These are phyloP conservation scores for Rhodotorula sp. DNA, from an alignment of 1,284 basidiomycete species.

Conservation along the genomic window DNA sequence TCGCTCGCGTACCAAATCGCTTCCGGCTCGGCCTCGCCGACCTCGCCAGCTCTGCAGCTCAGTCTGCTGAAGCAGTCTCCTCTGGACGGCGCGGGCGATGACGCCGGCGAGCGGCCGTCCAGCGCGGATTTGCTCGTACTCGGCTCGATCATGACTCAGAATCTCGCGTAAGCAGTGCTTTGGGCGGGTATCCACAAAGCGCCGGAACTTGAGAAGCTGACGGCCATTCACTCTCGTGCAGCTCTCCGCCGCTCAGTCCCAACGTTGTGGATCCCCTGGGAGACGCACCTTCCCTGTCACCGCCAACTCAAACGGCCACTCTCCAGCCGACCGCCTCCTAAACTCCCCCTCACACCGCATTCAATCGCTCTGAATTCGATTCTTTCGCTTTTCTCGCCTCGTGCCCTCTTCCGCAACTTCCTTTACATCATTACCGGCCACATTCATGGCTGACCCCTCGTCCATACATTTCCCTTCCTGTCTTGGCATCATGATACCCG, in stretches of 20 bases:
- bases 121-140: conserved; percentile 20
- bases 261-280: neutral
- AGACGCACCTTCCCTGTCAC: neutral
- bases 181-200: too few species aligned
- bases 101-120: conserved; percentile 2
- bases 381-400: neutral
- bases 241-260: conserved; percentile 9
- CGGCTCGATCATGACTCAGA: conserved; percentile 19
- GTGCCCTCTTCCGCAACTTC: neutral
- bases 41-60: neutral
- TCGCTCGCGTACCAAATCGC: conserved; percentile 4
- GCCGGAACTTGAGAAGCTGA: neutral
- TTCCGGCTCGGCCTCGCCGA: neutral
- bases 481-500: too few species aligned
- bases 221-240: neutral
- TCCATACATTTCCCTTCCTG: too few species aligned
- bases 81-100: neutral
- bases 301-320: neutral
- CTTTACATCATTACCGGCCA: too few species aligned
- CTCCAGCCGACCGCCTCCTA: neutral
- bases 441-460: too few species aligned
- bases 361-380: too few species aligned
- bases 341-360: neutral
- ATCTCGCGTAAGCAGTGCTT: conserved; percentile 9
- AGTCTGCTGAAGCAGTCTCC: neutral